Evolutionary conservation across 139 green algal species (phyloP).

Genomic region (Coelastrella sp.): DNA sequence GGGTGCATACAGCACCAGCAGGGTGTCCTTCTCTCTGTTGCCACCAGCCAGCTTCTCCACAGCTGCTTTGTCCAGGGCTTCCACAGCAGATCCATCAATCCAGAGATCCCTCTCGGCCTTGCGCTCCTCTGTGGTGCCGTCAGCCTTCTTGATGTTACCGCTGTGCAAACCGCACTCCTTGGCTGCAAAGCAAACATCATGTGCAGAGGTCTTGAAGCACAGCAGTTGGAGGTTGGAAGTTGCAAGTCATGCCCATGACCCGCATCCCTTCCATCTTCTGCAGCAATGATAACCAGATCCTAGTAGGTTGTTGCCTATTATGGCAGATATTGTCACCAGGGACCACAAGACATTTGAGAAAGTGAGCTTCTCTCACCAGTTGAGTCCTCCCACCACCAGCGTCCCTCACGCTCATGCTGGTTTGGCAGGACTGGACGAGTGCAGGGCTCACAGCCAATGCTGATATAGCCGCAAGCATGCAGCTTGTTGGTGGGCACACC

Average conservation of each 20-base stretch:
- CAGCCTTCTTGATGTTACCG: conserved; percentile 84
- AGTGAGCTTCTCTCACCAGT: too few species aligned
- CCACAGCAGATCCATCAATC: conserved; percentile 55
- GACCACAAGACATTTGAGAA: too few species aligned
- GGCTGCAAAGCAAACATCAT: too few species aligned
- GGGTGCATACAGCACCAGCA: conserved; percentile 87
- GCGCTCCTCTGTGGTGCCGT: conserved; percentile 59
- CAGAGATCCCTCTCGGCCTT: conserved; percentile 78
- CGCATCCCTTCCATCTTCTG: too few species aligned
- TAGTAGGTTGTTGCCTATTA: too few species aligned
- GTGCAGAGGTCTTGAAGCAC: too few species aligned
- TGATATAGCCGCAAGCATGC: conserved; percentile 92
- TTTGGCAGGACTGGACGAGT: conserved; percentile 95
- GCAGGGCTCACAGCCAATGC: conserved; percentile 98
- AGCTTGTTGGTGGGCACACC: conserved; percentile 93
- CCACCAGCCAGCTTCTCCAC: conserved; percentile 70
- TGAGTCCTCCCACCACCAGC: conserved; percentile 99
- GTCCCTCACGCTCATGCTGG: conserved; percentile 96
- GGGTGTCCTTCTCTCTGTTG: conserved; percentile 75
- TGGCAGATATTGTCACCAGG: too few species aligned
- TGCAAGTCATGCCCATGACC: too few species aligned
- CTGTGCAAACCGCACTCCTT: conserved; percentile 99
- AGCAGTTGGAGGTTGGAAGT: too few species aligned
- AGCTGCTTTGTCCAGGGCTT: conserved; percentile 69
- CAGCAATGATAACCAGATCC: too few species aligned